Evolutionary conservation across 768 basidiomycete species (phyloP), one percentile per base, ranked within the genome.

Genomic region (Pleurotus salmoneostramineus): DNA sequence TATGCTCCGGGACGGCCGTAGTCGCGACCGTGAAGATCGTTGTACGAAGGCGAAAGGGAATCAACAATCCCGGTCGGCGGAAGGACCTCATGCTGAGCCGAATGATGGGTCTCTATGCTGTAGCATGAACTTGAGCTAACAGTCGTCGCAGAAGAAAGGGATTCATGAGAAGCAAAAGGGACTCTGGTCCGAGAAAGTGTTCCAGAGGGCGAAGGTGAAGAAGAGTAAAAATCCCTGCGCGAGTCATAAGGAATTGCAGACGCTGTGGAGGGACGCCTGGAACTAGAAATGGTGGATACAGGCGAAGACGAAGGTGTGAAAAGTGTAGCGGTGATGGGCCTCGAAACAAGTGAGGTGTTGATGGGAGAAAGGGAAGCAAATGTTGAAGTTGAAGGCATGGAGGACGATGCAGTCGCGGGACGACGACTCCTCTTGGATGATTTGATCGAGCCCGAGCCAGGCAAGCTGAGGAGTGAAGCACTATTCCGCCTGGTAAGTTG

Each of bases 61-160:
- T 43, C 52, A 6, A 55, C 52, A 14, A 55, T 8, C 27, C 48
- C 15, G 10, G 48, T 1, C 4, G 52, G 44, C 12, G 44, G 15
- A 11, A 17, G 44, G n/a, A 2, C 12, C n/a, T 43, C 52, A n/a
- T 14, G 27, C 5, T 55, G 52, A 14, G n/a, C 34, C 27, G 52
- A 55, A 31, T 43, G 15, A 11, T 42, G 21, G 6, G 52, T 55
- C 17, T 55, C 52, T 11, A 55, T 40, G 52, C 52, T 55, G 17
- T 55, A 55, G 40, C 52, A 55, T 11, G 52, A 55, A 31, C 52
- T 55, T 5, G 52, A 55, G 36, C 52, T 55, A 10, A 40, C 40
- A 17, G 52, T 55, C 3, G 52, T 54, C 2, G 52, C 52, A n/a
- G 52, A 55, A 8, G 40, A 40, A 10, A 55, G 40, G 15, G 52